phyloP scores from a whole-genome alignment of 345 rosid genomes.

The Barbarea vulgaris region DNA sequence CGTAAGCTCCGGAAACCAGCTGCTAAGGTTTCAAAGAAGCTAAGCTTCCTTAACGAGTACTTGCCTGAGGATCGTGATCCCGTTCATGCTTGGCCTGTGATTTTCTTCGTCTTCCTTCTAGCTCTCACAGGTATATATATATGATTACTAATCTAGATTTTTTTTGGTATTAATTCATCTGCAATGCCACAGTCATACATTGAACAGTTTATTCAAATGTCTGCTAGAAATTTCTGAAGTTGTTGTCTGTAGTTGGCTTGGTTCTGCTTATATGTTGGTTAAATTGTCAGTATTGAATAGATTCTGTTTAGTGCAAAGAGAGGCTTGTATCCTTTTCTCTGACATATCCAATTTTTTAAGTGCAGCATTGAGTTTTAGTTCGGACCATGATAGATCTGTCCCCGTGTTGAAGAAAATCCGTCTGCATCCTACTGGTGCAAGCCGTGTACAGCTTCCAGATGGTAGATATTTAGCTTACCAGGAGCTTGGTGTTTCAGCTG shows the following conservation, averaged over 20 bases:
- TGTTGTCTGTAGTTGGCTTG: too few relatives aligned
- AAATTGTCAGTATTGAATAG: background rate
- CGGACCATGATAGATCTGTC: constrained; percentile 40
- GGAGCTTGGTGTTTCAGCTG: constrained; percentile 71
- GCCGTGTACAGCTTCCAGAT: constrained; percentile 70
- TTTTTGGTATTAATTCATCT: background rate
- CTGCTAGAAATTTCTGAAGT: background rate
- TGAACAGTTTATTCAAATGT: background rate
- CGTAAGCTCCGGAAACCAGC: constrained; percentile 72
- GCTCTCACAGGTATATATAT: constrained; percentile 67
- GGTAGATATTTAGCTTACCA: constrained; percentile 81
- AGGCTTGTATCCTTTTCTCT: constrained; percentile 15
- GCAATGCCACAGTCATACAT: constrained; percentile 8
- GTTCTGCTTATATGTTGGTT: too few relatives aligned
- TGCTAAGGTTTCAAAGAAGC: constrained; percentile 58
- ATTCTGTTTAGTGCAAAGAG: background rate
- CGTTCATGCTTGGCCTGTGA: constrained; percentile 78
- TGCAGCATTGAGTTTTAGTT: constrained; percentile 69
- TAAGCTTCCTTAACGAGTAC: constrained; percentile 77
- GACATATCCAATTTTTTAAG: background rate
- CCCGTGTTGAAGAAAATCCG: constrained; percentile 57
- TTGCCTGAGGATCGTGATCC: constrained; percentile 99
- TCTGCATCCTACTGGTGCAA: constrained; percentile 70
- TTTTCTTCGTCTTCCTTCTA: constrained; percentile 64
- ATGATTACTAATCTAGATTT: background rate